Percentiles rank a stretch among this genome's conserved stretches.
phyloP scores from a whole-genome alignment of 129 eudicot species.

The Centaurea solstitialis region DNA sequence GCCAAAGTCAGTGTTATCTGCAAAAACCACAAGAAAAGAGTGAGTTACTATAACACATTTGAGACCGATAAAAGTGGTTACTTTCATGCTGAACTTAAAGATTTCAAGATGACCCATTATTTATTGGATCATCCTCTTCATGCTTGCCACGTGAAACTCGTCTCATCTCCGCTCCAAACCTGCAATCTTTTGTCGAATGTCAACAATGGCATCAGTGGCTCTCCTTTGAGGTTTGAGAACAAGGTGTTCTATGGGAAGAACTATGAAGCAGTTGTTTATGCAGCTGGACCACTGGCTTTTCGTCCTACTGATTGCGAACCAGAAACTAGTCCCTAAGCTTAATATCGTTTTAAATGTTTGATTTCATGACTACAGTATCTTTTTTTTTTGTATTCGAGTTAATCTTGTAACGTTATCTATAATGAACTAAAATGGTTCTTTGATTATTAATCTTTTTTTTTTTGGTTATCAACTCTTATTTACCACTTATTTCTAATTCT shows the following conservation, averaged over 20 bases:
- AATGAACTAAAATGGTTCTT: slow-evolving; percentile 7
- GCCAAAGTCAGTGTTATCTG: slow-evolving; percentile 85
- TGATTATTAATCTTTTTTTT: not conserved
- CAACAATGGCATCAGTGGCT: slow-evolving; percentile 82
- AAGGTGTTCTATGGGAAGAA: slow-evolving; percentile 46
- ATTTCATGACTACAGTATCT: slow-evolving; percentile 8
- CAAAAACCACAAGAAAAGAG: slow-evolving; percentile 70
- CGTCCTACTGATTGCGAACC: slow-evolving; percentile 65
- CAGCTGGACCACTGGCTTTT: slow-evolving; percentile 83
- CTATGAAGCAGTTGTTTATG: slow-evolving; percentile 77
- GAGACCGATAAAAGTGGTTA: slow-evolving; percentile 61
- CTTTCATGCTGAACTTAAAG: slow-evolving; percentile 70
- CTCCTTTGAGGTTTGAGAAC: slow-evolving; percentile 68
- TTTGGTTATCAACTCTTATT: not conserved
- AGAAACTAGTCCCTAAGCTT: slow-evolving; percentile 26
- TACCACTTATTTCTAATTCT: too few species aligned
- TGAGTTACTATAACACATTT: slow-evolving; percentile 73
- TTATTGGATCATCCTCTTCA: slow-evolving; percentile 93
- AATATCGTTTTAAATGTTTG: slow-evolving; percentile 14
- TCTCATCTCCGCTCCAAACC: slow-evolving; percentile 62
- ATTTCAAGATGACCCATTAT: slow-evolving; percentile 61
- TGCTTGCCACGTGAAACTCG: slow-evolving; percentile 78
- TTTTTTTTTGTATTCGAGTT: slow-evolving; percentile 21
- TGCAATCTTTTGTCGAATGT: slow-evolving; percentile 71
- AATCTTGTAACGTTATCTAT: not conserved